phyloP scores from a whole-genome alignment of 139 green algal genomes.

The Auxenochlorella protothecoides region DNA sequence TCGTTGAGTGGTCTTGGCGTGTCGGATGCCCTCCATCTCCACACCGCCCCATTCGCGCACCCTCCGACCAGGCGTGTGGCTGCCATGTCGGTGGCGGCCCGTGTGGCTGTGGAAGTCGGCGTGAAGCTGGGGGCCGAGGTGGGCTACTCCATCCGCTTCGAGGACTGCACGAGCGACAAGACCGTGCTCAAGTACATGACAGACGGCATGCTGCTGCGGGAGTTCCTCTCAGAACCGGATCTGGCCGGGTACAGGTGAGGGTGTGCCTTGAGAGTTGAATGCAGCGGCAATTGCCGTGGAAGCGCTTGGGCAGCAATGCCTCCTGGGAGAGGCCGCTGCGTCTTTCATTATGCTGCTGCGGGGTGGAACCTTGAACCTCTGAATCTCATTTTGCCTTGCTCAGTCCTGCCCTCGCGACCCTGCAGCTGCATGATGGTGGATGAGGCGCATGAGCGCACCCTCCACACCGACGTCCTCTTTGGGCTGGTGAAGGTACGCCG shows the following conservation, averaged over 20 bases:
- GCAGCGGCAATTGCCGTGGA: background rate
- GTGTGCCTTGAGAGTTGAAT: background rate
- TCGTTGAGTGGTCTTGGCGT: too few relatives aligned
- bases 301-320: background rate
- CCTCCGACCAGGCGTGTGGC: constrained; percentile 67
- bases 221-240: constrained; percentile 94
- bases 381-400: too few relatives aligned
- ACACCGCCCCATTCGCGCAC: too few relatives aligned
- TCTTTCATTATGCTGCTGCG: too few relatives aligned
- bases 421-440: constrained; percentile 92
- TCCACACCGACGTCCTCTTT: constrained; percentile 96
- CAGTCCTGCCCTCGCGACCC: background rate
- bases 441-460: constrained; percentile 92
- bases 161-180: constrained; percentile 95
- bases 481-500: constrained; percentile 71
- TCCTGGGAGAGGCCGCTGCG: background rate
- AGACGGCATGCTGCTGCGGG: constrained; percentile 95
- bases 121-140: constrained; percentile 88
- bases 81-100: constrained; percentile 90
- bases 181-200: constrained; percentile 99
- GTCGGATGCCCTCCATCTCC: too few relatives aligned
- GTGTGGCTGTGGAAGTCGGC: constrained; percentile 86
- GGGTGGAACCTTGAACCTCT: too few relatives aligned
- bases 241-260: constrained; percentile 73
- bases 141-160: constrained; percentile 97